These are phyloP conservation scores for Phyllosticta ampelicida DNA, from an alignment of 2,329 filamentous ascomycete genomes.

Conservation along the genomic window DNA sequence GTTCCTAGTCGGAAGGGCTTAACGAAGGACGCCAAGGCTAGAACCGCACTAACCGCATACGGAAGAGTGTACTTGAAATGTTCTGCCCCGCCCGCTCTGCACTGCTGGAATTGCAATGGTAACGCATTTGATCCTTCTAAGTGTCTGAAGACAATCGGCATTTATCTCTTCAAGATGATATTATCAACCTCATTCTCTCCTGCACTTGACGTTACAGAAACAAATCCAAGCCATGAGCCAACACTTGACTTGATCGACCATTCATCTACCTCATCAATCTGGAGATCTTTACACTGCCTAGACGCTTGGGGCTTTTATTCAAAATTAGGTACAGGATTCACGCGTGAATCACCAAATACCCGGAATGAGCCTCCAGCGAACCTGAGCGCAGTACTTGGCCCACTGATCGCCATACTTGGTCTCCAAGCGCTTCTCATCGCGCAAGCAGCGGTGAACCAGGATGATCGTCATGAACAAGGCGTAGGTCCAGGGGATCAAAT, in stretches of 20 bases:
- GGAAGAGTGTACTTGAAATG: background rate
- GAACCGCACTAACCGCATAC: background rate
- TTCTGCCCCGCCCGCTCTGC: no score
- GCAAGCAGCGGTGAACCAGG: slow-evolving; percentile 35
- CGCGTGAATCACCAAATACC: slow-evolving; percentile 20
- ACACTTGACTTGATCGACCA: background rate
- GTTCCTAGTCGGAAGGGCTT: background rate
- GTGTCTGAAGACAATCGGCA: background rate
- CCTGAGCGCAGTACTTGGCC: slow-evolving; percentile 33
- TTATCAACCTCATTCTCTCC: background rate
- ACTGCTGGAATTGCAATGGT: no score
- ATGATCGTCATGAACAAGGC: slow-evolving; percentile 36
- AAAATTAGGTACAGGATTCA: background rate
- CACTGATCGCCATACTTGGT: slow-evolving; percentile 37
- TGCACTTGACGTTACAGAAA: background rate
- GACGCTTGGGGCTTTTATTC: background rate
- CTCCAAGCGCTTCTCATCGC: slow-evolving; percentile 36
- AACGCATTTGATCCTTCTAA: background rate
- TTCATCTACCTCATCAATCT: background rate
- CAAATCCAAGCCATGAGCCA: background rate
- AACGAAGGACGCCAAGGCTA: background rate
- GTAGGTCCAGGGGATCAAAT: slow-evolving; percentile 36
- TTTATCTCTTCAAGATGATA: background rate
- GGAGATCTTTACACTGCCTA: background rate
- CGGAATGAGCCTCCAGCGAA: slow-evolving; percentile 35